Evolutionary conservation across 1,284 basidiomycete species (phyloP), one percentile per base, ranked within the genome.

Genomic region (Neonothopanus nambi): DNA sequence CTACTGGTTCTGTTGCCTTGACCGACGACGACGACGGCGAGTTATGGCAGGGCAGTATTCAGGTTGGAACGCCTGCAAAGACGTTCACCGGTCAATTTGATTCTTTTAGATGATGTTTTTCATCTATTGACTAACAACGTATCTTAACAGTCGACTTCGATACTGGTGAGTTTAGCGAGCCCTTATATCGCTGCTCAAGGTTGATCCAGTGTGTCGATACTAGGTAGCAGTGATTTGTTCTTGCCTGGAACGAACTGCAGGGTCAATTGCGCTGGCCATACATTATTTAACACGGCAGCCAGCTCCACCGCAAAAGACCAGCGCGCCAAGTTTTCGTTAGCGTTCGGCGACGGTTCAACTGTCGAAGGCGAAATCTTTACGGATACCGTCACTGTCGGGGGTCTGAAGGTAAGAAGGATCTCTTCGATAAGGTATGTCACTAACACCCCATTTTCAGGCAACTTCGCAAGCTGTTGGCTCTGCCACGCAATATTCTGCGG

Each of bases 401-500:
- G 62, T 5, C 52, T 68, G 36, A 67, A 5, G 13, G 15, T 23
- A 23, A 21, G n/a, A n/a, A 15, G 17, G 17, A 38, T 36, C 33
- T 33, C 26, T 26, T 21, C 23, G n/a, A 36, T 52, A 39, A 30
- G 18, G 26, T 33, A 47, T 5, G 37, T 4, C 24, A 41, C 8
- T 12, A 43, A 33, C 17, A 38, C 17, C 18, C 38, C 15, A n/a
- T n/a, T n/a, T n/a, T 11, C 37, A 77, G 73, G 73, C 72, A 20
- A 63, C 57, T 9, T 59, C 65, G 28, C 74, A 76, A 62, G 65
- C 68, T 13, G 57, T 79, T 21, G 77, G 78, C 40, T 69, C 73
- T 44, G 75, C 79, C 1, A 70, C 64, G 6, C 63, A 64, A n/a
- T 81, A 81, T 58, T 80, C 79, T n/a, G 43, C 64, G 23, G 71